phyloP scores from a whole-genome alignment of 768 basidiomycete species.

The Pisolithus orientalis region DNA sequence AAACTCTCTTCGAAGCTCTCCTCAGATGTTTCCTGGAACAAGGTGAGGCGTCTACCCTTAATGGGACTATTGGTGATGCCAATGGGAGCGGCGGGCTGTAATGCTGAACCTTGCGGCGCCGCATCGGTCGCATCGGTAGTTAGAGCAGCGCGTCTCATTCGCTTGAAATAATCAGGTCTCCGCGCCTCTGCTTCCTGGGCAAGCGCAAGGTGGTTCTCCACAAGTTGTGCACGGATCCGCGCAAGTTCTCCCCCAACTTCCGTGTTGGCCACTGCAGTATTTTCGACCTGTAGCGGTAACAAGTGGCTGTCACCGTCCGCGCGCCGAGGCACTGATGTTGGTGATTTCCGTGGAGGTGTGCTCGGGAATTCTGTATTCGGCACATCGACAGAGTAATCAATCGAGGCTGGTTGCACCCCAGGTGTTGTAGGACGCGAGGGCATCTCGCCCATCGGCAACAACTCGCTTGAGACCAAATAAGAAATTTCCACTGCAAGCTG shows the following conservation, averaged over 20 bases:
- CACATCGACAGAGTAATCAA: neutral
- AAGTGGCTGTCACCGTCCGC: neutral
- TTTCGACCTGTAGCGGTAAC: neutral
- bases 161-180: slow-evolving; percentile 67
- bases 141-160: slow-evolving; percentile 42
- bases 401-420: neutral
- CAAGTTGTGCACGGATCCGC: slow-evolving; percentile 48
- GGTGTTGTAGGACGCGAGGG: neutral
- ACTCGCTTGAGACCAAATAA: neutral
- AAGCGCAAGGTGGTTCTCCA: slow-evolving; percentile 44
- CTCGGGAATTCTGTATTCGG: neutral
- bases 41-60: slow-evolving; percentile 64
- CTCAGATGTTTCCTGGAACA: slow-evolving; percentile 79
- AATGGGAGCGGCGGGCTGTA: slow-evolving; percentile 29
- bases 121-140: slow-evolving; percentile 6
- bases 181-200: slow-evolving; percentile 52
- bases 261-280: slow-evolving; percentile 4
- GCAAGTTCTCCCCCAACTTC: slow-evolving; percentile 51
- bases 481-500: neutral
- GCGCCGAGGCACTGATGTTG: neutral
- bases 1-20: slow-evolving; percentile 82
- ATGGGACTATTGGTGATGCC: slow-evolving; percentile 66
- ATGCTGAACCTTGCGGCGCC: slow-evolving; percentile 9
- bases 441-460: no score
- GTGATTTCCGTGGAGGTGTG: neutral